Evolutionary conservation across 1,139 yeast genomes (phyloP).

Genomic region (Debaryomyces singareniensis): DNA sequence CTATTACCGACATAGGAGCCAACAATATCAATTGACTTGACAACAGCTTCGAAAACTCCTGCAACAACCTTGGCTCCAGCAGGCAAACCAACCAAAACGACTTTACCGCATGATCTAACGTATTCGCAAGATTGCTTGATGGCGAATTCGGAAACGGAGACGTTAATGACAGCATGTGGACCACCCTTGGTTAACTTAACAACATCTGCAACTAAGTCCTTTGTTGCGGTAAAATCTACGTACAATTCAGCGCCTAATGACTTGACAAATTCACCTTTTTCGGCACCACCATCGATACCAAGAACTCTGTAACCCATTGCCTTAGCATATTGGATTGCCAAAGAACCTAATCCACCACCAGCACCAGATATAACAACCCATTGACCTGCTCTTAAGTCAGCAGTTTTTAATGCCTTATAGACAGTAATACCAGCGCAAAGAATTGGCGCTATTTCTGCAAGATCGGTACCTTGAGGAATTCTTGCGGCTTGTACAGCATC

Average conservation of each 20-base stretch:
- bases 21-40: constrained; percentile 55
- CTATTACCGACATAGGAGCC: constrained; percentile 81
- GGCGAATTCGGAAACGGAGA: constrained; percentile 65
- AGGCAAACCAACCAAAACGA: constrained; percentile 70
- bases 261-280: constrained; percentile 51
- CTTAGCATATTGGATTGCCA: constrained; percentile 35
- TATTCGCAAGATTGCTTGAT: constrained; percentile 57
- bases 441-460: constrained; percentile 53
- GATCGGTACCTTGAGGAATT: constrained; percentile 47
- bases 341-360: constrained; percentile 49
- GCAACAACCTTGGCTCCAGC: constrained; percentile 61
- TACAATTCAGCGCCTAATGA: constrained; percentile 61
- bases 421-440: constrained; percentile 67
- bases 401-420: constrained; percentile 50
- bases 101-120: constrained; percentile 64
- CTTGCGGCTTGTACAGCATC: constrained; percentile 51
- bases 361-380: constrained; percentile 45
- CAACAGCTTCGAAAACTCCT: constrained; percentile 59
- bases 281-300: constrained; percentile 78
- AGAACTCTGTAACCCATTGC: constrained; percentile 52
- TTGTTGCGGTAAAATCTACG: constrained; percentile 55
- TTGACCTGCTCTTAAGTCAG: constrained; percentile 26
- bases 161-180: constrained; percentile 70
- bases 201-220: constrained; percentile 53
- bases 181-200: constrained; percentile 66